A percentile compares a stretch with the other conserved stretches of the same genome.
Evolutionary conservation across 78 protist genomes (phyloP).

Genomic region (Monocercomonoides exilis): DNA sequence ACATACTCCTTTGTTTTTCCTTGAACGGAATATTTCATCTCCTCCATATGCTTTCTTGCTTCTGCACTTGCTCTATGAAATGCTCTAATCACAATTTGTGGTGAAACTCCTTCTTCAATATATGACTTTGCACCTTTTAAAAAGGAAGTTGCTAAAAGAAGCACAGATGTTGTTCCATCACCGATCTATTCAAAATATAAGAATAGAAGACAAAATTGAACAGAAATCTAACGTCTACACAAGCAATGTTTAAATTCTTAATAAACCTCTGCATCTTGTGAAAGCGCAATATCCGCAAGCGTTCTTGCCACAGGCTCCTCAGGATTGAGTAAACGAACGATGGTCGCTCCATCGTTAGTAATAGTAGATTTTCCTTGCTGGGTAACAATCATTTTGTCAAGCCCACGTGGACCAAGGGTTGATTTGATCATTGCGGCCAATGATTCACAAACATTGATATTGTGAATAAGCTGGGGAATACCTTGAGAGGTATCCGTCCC

Average conservation of each 20-base stretch:
- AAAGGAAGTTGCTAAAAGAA: conserved; percentile 90
- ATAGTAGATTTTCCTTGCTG: conserved; percentile 59
- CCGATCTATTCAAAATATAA: conserved; percentile 68
- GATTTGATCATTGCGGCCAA: conserved; percentile 64
- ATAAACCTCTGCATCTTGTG: conserved; percentile 91
- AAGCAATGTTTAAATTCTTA: neutral
- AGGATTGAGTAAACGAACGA: conserved; percentile 91
- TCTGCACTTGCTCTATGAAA: conserved; percentile 64
- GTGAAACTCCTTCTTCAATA: conserved; percentile 94
- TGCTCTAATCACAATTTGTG: conserved; percentile 83
- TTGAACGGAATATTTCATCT: neutral
- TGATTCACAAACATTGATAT: conserved; percentile 92
- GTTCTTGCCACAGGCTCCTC: conserved; percentile 98
- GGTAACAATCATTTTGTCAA: conserved; percentile 64
- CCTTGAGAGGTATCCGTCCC: conserved; percentile 99
- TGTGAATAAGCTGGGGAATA: conserved; percentile 83
- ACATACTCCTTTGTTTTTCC: neutral
- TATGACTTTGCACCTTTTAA: conserved; percentile 83
- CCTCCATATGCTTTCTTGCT: neutral
- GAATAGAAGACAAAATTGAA: neutral
- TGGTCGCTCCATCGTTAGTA: conserved; percentile 99
- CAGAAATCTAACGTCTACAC: neutral
- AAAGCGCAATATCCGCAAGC: conserved; percentile 92
- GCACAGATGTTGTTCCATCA: conserved; percentile 99
- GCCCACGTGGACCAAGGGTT: conserved; percentile 77